Percentiles rank a stretch among this genome's conserved stretches.
phyloP scores from a whole-genome alignment of 1,284 basidiomycete genomes.

The Pisolithus thermaeus region DNA sequence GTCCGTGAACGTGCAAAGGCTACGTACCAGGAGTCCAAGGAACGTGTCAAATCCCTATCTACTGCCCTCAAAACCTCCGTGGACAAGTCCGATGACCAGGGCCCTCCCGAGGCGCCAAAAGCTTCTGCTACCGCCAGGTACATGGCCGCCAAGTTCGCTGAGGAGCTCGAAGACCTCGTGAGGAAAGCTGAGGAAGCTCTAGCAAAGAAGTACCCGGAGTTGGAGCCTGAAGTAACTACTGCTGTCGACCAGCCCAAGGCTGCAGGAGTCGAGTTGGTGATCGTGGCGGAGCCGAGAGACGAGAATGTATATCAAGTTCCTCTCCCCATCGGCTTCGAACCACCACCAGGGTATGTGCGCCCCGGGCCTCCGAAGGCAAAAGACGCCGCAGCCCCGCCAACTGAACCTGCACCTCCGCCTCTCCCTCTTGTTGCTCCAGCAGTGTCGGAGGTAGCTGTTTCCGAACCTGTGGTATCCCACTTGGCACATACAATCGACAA shows the following conservation, averaged over 20 bases:
- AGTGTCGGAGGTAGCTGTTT: constrained; percentile 66
- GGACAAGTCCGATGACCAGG: constrained; percentile 36
- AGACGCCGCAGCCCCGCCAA: constrained; percentile 12
- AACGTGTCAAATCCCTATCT: constrained; percentile 43
- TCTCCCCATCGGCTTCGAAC: constrained; percentile 88
- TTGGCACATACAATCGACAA: constrained; percentile 93
- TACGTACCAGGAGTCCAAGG: constrained; percentile 36
- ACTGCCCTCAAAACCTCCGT: constrained; percentile 47
- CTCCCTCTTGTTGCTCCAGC: constrained; percentile 82
- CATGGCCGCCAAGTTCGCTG: constrained; percentile 47
- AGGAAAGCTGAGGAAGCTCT: constrained; percentile 66
- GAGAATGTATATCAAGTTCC: constrained; percentile 61
- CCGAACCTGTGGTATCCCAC: constrained; percentile 87
- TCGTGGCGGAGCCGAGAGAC: constrained; percentile 29
- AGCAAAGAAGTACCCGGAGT: constrained; percentile 35
- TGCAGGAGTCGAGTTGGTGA: constrained; percentile 19
- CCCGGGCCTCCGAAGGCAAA: constrained; percentile 44
- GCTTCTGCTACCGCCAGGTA: constrained; percentile 42
- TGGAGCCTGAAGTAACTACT: constrained; percentile 27
- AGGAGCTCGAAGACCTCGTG: constrained; percentile 62
- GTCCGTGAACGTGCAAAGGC: constrained; percentile 30
- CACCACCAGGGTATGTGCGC: constrained; percentile 78
- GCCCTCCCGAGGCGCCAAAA: constrained; percentile 35
- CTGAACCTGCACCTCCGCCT: constrained; percentile 36
- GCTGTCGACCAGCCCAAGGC: constrained; percentile 24